Evolutionary conservation across 768 basidiomycete species (phyloP), one percentile per base, ranked within the genome.

Genomic region (Lactarius psammicola): DNA sequence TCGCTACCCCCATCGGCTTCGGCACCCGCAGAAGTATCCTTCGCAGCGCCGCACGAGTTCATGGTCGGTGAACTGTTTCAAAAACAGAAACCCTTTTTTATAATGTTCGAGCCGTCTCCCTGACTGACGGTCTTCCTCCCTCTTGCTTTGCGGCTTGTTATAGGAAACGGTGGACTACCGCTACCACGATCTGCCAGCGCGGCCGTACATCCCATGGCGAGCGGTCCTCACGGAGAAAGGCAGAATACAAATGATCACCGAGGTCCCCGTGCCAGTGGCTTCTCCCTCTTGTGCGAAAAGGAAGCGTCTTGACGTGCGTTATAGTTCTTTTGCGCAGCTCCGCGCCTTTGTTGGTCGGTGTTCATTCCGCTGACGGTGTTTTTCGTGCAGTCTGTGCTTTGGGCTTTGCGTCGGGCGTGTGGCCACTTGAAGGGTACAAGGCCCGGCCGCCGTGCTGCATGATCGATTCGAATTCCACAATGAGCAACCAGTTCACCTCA

Each of bases 151-250:
- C 20, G 9, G n/a, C 18, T 6, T 53, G 7, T 9, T n/a, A 13
- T 53, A 66, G 65, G 26, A 66, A 46, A 62, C 61, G 9, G 65
- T 66, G 8, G 65, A 66, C 40, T 62, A 66, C 55, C 65, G 65
- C 15, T 46, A 23, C 40, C 40, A 49, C 42, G 66, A 62, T 15
- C 60, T 53, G 3, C 61, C 57, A 44, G 44, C 42, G 18, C 38
- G 23, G 49, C 56, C 46, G 18, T 62, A 28, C 18, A 60, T 66
- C 34, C 46, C 65, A 8, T 62, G 56, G 60, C 60, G 23, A 23
- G 55, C 55, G 1, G 31, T 30, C 31, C 8, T 51, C 13, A 4
- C 49, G 6, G 26, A 15, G 13, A 51, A 26, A 51, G 26, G 13
- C 49, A 51, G 13, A 15, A 38, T 15, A 5, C 15, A 38, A 38